These are phyloP conservation scores for Collybiopsis confluens DNA, from an alignment of 768 basidiomycete species.

Conservation along the genomic window DNA sequence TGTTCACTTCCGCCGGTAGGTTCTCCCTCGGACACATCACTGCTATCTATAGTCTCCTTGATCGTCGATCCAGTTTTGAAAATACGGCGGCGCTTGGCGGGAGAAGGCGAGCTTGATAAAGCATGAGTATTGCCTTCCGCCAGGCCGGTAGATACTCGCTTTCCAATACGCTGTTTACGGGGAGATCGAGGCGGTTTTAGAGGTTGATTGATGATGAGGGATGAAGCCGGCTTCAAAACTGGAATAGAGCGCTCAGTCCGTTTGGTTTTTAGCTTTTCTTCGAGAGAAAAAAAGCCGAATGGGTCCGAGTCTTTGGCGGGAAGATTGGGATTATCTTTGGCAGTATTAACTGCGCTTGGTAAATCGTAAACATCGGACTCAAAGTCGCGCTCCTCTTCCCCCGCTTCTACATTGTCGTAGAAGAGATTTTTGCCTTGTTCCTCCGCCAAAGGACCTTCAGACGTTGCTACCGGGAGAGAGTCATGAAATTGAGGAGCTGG, in stretches of 20 bases:
- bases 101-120: conserved; percentile 9
- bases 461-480: conserved; percentile 1
- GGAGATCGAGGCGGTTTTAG: conserved; percentile 5
- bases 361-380: conserved; percentile 4
- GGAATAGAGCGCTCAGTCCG: conserved; percentile 21
- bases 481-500: conserved; percentile 14
- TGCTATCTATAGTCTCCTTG: background rate
- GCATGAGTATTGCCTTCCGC: background rate
- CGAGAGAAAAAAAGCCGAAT: conserved; percentile 54
- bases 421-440: background rate
- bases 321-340: background rate
- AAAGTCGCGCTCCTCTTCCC: conserved; percentile 5
- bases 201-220: background rate
- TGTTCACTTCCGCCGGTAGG: background rate
- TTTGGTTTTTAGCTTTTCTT: conserved; percentile 43
- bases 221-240: background rate
- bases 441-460: background rate
- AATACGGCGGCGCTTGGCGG: conserved; percentile 5
- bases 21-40: background rate
- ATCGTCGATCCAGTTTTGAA: background rate
- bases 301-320: conserved; percentile 37
- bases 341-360: conserved; percentile 13
- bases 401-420: background rate
- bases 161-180: conserved; percentile 7
- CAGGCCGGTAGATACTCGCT: background rate